A percentile compares a stretch with the other conserved stretches of the same genome.
Evolutionary conservation across 2,329 filamentous ascomycete genomes (phyloP).

Genomic region (Diaporthe sp.): DNA sequence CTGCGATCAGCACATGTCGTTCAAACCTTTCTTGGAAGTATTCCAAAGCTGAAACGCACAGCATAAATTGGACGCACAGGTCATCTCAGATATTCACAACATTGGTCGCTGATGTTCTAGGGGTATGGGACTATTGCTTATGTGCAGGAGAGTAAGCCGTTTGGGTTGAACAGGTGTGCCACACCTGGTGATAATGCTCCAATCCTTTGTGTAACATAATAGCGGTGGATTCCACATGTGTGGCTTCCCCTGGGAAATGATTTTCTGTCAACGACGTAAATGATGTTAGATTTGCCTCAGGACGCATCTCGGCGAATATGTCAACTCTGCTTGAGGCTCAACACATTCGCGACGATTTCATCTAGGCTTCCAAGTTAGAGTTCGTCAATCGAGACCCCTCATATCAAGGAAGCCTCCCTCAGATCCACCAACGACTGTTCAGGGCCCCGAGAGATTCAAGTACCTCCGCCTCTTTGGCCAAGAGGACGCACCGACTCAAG

Average conservation of each 20-base stretch:
- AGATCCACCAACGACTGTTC: too few relatives aligned
- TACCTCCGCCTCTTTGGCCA: not conserved
- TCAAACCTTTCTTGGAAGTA: not conserved
- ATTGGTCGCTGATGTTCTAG: not conserved
- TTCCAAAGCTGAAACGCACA: not conserved
- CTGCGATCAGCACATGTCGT: not conserved
- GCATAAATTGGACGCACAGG: not conserved
- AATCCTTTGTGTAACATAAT: not conserved
- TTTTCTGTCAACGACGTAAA: not conserved
- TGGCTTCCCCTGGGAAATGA: not conserved
- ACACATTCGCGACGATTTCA: not conserved
- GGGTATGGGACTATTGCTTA: not conserved
- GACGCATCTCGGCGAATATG: too few relatives aligned
- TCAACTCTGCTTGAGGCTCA: not conserved
- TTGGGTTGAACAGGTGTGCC: not conserved
- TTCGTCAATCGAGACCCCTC: not conserved
- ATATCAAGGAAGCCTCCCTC: too few relatives aligned
- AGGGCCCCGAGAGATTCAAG: too few relatives aligned
- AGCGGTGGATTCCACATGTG: too few relatives aligned
- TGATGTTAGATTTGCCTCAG: not conserved
- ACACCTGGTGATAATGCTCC: not conserved
- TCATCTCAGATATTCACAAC: not conserved
- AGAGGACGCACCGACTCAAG: not conserved
- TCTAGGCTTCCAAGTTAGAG: too few relatives aligned
- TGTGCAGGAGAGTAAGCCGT: not conserved